Evolutionary conservation across 2,329 filamentous ascomycete species (phyloP).

Genomic region (Aspergillus fijiensis): DNA sequence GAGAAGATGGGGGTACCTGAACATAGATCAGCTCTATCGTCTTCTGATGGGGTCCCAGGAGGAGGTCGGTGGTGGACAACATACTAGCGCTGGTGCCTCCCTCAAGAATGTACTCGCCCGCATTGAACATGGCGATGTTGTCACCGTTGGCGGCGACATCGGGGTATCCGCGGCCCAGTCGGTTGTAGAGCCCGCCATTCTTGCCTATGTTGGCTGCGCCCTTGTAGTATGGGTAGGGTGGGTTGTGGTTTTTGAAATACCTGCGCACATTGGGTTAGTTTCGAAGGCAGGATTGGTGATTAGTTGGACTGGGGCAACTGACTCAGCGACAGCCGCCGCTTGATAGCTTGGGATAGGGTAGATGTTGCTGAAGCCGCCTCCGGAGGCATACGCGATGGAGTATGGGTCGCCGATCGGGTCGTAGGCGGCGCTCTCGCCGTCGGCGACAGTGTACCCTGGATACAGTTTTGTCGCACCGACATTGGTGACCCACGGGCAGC

Average conservation of each 20-base stretch:
- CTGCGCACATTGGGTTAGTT: not conserved
- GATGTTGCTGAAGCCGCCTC: conserved; percentile 13
- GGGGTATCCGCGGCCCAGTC: conserved; percentile 6
- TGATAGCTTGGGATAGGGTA: conserved; percentile 10
- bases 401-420: conserved; percentile 4
- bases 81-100: conserved; percentile 8
- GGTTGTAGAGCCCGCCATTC: conserved; percentile 9
- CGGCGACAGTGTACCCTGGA: conserved; percentile 1
- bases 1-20: conserved; percentile 10
- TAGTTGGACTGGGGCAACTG: not conserved
- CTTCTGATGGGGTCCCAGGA: not conserved
- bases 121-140: conserved; percentile 6
- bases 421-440: conserved; percentile 8
- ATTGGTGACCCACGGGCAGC: conserved; percentile 10
- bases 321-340: conserved; percentile 5
- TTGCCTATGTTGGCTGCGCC: conserved; percentile 5
- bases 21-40: not conserved
- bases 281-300: too few species aligned
- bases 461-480: conserved; percentile 10
- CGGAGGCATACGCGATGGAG: conserved; percentile 1
- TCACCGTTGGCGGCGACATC: conserved; percentile 10
- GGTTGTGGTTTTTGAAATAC: conserved; percentile 12
- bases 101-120: not conserved
- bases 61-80: not conserved
- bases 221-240: conserved; percentile 9